These are phyloP conservation scores for Trichosanthes cucumerina DNA, from an alignment of 306 rosid species.

Conservation along the genomic window DNA sequence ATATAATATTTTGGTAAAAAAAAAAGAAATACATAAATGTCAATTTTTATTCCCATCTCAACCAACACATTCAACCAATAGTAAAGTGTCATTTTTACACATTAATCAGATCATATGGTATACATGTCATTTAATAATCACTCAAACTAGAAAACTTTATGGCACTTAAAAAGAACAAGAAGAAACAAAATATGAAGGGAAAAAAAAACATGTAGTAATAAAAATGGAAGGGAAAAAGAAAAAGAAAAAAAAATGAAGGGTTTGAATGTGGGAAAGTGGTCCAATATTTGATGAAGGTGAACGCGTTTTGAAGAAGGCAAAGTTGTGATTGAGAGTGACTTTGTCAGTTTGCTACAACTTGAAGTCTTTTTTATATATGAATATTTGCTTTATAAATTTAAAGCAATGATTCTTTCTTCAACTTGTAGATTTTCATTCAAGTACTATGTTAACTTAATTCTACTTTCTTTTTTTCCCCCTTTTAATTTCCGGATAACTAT, in stretches of 20 bases:
- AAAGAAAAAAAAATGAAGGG: background rate
- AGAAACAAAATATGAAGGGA: background rate
- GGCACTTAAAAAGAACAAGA: background rate
- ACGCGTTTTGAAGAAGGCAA: background rate
- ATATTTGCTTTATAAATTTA: background rate
- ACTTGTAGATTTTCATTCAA: background rate
- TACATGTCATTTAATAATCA: background rate
- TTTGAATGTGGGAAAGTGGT: background rate
- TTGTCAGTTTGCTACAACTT: constrained; percentile 6
- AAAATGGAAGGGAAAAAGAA: background rate
- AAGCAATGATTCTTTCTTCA: background rate
- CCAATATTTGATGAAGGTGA: background rate
- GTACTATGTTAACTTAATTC: background rate
- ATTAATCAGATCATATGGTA: too few species aligned
- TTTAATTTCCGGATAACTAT: background rate
- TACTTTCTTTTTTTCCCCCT: background rate
- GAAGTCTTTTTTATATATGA: background rate
- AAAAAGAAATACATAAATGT: background rate
- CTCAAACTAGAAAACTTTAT: background rate
- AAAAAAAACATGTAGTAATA: background rate
- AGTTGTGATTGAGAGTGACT: background rate
- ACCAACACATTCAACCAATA: background rate
- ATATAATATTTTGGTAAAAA: background rate
- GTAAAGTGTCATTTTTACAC: background rate
- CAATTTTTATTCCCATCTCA: background rate